Percentiles rank a stretch among this genome's conserved stretches.
phyloP scores from a whole-genome alignment of 768 basidiomycete species.

The Auriscalpium vulgare region DNA sequence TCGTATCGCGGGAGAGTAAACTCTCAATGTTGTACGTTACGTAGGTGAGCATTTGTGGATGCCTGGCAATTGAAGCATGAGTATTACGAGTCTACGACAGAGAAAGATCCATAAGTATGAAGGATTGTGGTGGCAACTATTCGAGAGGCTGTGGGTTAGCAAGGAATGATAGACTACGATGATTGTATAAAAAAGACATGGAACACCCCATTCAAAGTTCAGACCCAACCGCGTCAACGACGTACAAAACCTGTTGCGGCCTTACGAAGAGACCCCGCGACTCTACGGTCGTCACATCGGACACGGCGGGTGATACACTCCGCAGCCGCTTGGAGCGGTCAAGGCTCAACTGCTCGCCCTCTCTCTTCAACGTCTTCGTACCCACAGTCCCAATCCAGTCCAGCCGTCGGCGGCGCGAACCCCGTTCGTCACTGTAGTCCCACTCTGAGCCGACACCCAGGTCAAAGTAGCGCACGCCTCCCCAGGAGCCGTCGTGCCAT shows the following conservation, averaged over 20 bases:
- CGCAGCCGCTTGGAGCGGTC: conserved; percentile 50
- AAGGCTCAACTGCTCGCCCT: conserved; percentile 45
- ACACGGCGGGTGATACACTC: conserved; percentile 60
- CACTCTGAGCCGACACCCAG: conserved; percentile 56
- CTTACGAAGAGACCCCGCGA: conserved; percentile 73
- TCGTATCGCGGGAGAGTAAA: too few relatives aligned
- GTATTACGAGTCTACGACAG: too few relatives aligned
- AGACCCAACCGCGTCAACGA: conserved; percentile 66
- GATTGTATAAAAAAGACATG: too few relatives aligned
- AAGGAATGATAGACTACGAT: too few relatives aligned
- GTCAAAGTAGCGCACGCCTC: conserved; percentile 79
- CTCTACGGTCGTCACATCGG: conserved; percentile 53
- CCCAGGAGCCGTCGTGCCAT: conserved; percentile 84
- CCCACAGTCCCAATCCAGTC: conserved; percentile 29
- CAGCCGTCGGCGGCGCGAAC: conserved; percentile 34
- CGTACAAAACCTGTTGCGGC: conserved; percentile 81
- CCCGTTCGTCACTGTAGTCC: conserved; percentile 47
- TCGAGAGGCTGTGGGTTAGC: too few relatives aligned
- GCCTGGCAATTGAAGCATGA: too few relatives aligned
- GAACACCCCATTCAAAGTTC: conserved; percentile 5
- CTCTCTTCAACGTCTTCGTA: conserved; percentile 35
- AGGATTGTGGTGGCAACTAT: too few relatives aligned
- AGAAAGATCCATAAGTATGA: neutral
- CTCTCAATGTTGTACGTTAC: too few relatives aligned
- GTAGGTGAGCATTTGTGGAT: too few relatives aligned